Evolutionary conservation across 495 filamentous ascomycete species (phyloP).

Genomic region (Tuber umbilicatum): DNA sequence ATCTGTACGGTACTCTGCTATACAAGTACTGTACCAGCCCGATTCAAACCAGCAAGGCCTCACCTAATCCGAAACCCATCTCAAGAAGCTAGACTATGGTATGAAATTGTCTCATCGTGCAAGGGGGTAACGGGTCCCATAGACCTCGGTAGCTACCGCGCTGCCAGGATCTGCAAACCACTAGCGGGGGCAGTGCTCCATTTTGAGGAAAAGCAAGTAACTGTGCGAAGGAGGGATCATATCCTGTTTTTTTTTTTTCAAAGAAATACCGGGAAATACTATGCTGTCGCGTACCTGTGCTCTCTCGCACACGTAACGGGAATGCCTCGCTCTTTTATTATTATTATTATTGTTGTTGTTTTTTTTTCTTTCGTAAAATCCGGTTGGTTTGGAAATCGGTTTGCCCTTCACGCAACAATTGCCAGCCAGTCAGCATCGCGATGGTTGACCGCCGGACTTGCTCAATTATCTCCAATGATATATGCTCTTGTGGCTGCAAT

Average conservation of each 20-base stretch:
- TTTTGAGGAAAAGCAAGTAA: constrained; percentile 4
- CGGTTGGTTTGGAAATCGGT: background rate
- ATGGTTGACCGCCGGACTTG: background rate
- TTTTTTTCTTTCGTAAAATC: background rate
- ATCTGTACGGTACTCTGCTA: no score
- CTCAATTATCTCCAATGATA: background rate
- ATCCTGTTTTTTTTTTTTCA: background rate
- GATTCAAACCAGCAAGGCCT: background rate
- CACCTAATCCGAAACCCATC: background rate
- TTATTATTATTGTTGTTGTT: background rate
- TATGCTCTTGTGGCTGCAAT: background rate
- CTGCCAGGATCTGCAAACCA: background rate
- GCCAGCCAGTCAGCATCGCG: background rate
- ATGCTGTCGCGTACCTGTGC: background rate
- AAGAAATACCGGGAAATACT: background rate
- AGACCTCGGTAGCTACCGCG: background rate
- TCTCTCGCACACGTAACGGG: background rate
- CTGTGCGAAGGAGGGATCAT: background rate
- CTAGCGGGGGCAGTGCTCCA: background rate
- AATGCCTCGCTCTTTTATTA: background rate
- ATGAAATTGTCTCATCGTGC: background rate
- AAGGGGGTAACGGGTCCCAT: background rate
- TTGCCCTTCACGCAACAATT: background rate
- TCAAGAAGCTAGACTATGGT: background rate
- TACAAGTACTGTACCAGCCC: background rate